Percentiles rank a stretch among this genome's conserved stretches.
These are phyloP conservation scores for Cnidoscolus chayamansa DNA, from an alignment of 441 rosid genomes.

Conservation along the genomic window DNA sequence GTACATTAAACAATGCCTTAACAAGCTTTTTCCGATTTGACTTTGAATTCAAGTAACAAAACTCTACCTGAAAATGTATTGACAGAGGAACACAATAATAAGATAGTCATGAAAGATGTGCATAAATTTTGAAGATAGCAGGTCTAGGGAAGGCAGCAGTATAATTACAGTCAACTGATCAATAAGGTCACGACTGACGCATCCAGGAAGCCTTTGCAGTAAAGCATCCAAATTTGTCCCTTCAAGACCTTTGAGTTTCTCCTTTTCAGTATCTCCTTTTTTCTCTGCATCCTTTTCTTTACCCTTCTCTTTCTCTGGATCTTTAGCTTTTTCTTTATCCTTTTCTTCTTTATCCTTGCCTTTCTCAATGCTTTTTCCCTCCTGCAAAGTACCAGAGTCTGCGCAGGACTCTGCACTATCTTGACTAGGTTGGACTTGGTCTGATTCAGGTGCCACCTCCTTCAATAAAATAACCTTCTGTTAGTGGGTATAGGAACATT, in stretches of 20 bases:
- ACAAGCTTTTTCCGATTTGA: slow-evolving; percentile 93
- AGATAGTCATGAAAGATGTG: neutral
- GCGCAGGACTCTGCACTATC: slow-evolving; percentile 55
- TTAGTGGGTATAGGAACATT: neutral
- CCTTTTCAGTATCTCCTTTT: slow-evolving; percentile 81
- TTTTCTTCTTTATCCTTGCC: slow-evolving; percentile 83
- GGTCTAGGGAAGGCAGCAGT: slow-evolving; percentile 20
- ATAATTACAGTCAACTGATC: slow-evolving; percentile 83
- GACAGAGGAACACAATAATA: slow-evolving; percentile 12
- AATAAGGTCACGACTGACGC: slow-evolving; percentile 95
- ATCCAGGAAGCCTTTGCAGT: slow-evolving; percentile 93
- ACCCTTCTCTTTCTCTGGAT: slow-evolving; percentile 65
- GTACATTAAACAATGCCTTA: slow-evolving; percentile 91
- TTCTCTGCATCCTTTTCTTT: slow-evolving; percentile 82
- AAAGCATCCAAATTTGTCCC: slow-evolving; percentile 93
- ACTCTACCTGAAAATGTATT: slow-evolving; percentile 71
- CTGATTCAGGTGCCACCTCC: slow-evolving; percentile 70
- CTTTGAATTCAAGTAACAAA: slow-evolving; percentile 93
- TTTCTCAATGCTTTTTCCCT: slow-evolving; percentile 57
- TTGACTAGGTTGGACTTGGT: slow-evolving; percentile 53
- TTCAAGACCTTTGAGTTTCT: slow-evolving; percentile 81
- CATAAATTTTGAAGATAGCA: slow-evolving; percentile 8
- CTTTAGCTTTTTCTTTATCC: slow-evolving; percentile 74
- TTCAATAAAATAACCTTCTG: slow-evolving; percentile 27
- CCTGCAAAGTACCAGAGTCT: slow-evolving; percentile 57